Conservation (phyloP, 2,329 filamentous ascomycete genomes). For the Arachnopeziza araneosa region DNA sequence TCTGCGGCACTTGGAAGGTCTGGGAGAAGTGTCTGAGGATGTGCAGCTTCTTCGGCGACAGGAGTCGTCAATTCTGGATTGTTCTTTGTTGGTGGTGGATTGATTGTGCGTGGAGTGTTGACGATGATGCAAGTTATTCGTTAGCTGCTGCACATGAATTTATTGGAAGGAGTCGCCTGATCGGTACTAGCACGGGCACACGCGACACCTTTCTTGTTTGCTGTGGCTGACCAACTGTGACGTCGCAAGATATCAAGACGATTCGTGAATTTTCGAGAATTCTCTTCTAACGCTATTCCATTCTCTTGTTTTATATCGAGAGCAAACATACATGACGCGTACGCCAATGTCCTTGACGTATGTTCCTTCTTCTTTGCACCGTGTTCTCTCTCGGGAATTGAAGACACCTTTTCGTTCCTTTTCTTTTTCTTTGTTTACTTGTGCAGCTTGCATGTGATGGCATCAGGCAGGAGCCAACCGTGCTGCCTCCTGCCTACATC, state of each 20-base stretch:
- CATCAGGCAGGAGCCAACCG: slow-evolving; percentile 15
- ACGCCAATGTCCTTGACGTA: not conserved
- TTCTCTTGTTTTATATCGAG: not conserved
- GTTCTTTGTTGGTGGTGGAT: slow-evolving; percentile 1
- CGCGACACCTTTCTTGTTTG: slow-evolving; percentile 10
- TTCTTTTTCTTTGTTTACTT: slow-evolving; percentile 5
- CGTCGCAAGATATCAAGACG: slow-evolving; percentile 4
- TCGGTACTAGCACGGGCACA: slow-evolving; percentile 7
- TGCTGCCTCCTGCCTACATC: slow-evolving; percentile 11
- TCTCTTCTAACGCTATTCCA: not conserved
- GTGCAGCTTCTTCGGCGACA: not conserved
- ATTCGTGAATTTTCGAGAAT: not conserved
- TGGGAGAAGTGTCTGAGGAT: slow-evolving; percentile 1
- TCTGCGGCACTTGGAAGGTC: not conserved
- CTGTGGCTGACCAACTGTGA: slow-evolving; percentile 10
- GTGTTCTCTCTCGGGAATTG: not conserved
- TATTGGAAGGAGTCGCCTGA: slow-evolving; percentile 12
- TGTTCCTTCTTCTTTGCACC: not conserved
- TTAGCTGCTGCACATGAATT: slow-evolving; percentile 13
- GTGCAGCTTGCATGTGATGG: slow-evolving; percentile 22
- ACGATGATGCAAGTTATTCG: slow-evolving; percentile 8
- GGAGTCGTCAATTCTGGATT: not conserved
- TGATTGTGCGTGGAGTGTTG: slow-evolving; percentile 2
- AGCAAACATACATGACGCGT: not conserved
- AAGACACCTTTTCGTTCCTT: not conserved